These are phyloP conservation scores for Penicillium crystallinum DNA, from an alignment of 495 filamentous ascomycete species.

Conservation along the genomic window DNA sequence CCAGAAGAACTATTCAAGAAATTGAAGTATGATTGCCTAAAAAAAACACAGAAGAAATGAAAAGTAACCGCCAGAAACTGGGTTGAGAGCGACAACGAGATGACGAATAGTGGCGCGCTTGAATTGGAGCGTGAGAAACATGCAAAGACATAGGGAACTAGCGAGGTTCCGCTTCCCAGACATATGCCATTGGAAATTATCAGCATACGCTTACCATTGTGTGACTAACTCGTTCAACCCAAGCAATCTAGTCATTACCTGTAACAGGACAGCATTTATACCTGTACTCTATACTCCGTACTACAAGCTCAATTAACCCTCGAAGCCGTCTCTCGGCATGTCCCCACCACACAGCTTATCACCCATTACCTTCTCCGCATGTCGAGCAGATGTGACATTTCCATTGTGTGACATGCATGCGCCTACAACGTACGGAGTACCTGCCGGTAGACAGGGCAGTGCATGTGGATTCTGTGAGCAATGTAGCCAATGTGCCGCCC, in stretches of 20 bases:
- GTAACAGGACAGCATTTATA: too few species aligned
- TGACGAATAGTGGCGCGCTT: slow-evolving; percentile 56
- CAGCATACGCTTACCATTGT: too few species aligned
- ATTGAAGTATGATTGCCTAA: too few species aligned
- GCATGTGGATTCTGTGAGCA: background rate
- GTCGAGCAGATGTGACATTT: background rate
- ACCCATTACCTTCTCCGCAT: background rate
- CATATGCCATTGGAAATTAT: slow-evolving; percentile 14
- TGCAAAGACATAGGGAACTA: slow-evolving; percentile 52
- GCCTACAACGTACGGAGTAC: background rate
- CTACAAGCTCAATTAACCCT: background rate
- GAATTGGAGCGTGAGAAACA: slow-evolving; percentile 57
- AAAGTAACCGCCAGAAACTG: too few species aligned
- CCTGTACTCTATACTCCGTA: background rate
- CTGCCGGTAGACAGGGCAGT: background rate
- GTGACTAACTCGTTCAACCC: too few species aligned
- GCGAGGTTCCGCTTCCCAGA: slow-evolving; percentile 50
- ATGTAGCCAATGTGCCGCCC: background rate
- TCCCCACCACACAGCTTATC: background rate
- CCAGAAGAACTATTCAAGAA: too few species aligned
- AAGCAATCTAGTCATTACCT: too few species aligned
- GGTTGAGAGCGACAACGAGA: slow-evolving; percentile 56
- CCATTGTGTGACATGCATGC: slow-evolving; percentile 1
- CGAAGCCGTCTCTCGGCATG: background rate
- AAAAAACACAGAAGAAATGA: background rate